Percentiles rank a stretch among this genome's conserved stretches.
Evolutionary conservation across 2,329 filamentous ascomycete species (phyloP).

Genomic region (Fusarium luffae): DNA sequence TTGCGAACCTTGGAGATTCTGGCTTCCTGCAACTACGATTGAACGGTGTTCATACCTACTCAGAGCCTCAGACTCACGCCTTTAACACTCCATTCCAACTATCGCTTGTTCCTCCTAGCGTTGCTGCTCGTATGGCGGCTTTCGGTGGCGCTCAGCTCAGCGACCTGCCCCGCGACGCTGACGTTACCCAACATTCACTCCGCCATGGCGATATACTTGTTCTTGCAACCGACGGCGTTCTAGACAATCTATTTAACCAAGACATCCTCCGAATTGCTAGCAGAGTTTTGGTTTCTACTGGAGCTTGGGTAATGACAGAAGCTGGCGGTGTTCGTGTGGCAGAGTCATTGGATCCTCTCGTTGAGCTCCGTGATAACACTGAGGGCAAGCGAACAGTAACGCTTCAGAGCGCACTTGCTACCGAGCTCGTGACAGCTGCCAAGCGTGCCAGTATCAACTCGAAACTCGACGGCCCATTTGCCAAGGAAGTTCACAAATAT

Average conservation of each 20-base stretch:
- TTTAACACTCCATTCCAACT: constrained; percentile 99
- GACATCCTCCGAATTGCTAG: constrained; percentile 87
- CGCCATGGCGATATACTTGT: constrained; percentile 94
- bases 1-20: constrained; percentile 95
- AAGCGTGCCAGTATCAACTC: constrained; percentile 86
- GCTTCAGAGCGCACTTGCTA: constrained; percentile 82
- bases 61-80: constrained; percentile 89
- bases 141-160: constrained; percentile 86
- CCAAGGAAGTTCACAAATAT: constrained; percentile 89
- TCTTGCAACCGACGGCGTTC: constrained; percentile 93
- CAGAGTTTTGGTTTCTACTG: constrained; percentile 75
- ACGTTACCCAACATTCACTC: constrained; percentile 78
- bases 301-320: constrained; percentile 76
- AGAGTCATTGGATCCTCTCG: constrained; percentile 64
- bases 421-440: constrained; percentile 81
- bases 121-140: constrained; percentile 81
- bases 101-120: constrained; percentile 83
- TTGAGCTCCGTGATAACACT: constrained; percentile 44
- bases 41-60: constrained; percentile 85
- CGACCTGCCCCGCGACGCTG: constrained; percentile 86
- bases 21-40: constrained; percentile 89
- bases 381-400: constrained; percentile 56
- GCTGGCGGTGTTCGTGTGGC: constrained; percentile 71
- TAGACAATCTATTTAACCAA: constrained; percentile 94
- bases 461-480: constrained; percentile 89